Conservation (phyloP, 2,329 filamentous ascomycete species). For the Blumeria graminis region DNA sequence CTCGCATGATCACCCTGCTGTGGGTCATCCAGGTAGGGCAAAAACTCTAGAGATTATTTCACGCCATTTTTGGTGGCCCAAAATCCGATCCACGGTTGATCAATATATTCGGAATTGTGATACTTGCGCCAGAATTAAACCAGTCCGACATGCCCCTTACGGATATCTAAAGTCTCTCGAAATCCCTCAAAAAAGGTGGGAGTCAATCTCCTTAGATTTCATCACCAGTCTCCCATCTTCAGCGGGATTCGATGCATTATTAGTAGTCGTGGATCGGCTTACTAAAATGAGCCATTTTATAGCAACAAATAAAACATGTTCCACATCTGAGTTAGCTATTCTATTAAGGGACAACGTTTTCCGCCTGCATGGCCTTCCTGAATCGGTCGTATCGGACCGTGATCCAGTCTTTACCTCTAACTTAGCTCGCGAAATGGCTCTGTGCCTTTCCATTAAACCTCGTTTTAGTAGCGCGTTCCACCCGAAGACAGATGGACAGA, state of each 20-base stretch:
- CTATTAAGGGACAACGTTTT: neutral
- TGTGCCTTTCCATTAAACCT: neutral
- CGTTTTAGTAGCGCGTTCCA: neutral
- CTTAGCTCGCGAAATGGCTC: neutral
- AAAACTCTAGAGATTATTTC: neutral
- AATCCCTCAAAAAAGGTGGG: neutral
- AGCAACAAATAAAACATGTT: neutral
- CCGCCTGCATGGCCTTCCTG: neutral
- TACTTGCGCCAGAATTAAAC: neutral
- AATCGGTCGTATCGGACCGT: neutral
- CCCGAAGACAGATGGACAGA: too few relatives aligned
- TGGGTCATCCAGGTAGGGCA: neutral
- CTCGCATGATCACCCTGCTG: neutral
- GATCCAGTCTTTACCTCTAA: neutral
- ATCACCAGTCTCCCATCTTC: neutral
- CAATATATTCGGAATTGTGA: constrained; percentile 1
- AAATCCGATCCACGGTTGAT: neutral
- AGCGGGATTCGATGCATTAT: neutral
- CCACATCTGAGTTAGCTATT: neutral
- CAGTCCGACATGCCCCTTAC: neutral
- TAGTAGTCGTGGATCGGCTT: neutral
- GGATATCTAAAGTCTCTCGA: neutral
- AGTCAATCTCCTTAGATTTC: neutral
- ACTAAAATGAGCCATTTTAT: neutral
- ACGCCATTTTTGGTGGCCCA: neutral